A percentile compares a stretch with the other conserved stretches of the same genome.
Conservation (phyloP, 73 alveolate genomes). For the Loxodes magnus region DNA sequence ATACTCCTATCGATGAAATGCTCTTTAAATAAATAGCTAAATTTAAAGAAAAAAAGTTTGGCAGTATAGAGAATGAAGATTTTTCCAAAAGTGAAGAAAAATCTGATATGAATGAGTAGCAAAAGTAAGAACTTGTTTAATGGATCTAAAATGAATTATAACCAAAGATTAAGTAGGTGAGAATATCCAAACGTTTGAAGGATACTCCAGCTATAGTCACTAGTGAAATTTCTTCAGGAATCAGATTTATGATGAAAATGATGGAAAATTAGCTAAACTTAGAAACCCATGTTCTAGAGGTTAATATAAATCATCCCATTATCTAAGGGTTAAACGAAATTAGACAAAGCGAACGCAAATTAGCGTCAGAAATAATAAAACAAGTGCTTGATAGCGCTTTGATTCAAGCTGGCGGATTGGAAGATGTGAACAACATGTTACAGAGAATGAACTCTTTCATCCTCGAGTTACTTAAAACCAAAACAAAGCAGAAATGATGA, state of each 20-base stretch:
- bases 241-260: slow-evolving; percentile 50
- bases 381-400: slow-evolving; percentile 42
- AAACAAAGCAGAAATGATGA: too few species aligned
- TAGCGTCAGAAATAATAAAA: slow-evolving; percentile 29
- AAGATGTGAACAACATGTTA: slow-evolving; percentile 15
- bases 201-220: slow-evolving; percentile 61
- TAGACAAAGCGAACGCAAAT: slow-evolving; percentile 37
- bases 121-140: slow-evolving; percentile 46
- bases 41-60: slow-evolving; percentile 45
- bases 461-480: slow-evolving; percentile 5
- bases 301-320: slow-evolving; percentile 43
- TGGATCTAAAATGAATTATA: slow-evolving; percentile 70
- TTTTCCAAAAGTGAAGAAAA: slow-evolving; percentile 1
- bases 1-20: slow-evolving; percentile 66
- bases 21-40: slow-evolving; percentile 37
- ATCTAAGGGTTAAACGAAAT: slow-evolving; percentile 33
- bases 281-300: slow-evolving; percentile 41
- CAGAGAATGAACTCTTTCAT: slow-evolving; percentile 32
- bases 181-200: slow-evolving; percentile 50
- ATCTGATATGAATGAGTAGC: slow-evolving; percentile 56
- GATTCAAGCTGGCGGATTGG: slow-evolving; percentile 25
- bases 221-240: slow-evolving; percentile 42
- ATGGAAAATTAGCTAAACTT: slow-evolving; percentile 26
- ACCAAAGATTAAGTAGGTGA: slow-evolving; percentile 42
- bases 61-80: slow-evolving; percentile 49